A percentile compares a stretch with the other conserved stretches of the same genome.
Evolutionary conservation across 2,329 filamentous ascomycete genomes (phyloP).

Genomic region (Xylaria sp.): DNA sequence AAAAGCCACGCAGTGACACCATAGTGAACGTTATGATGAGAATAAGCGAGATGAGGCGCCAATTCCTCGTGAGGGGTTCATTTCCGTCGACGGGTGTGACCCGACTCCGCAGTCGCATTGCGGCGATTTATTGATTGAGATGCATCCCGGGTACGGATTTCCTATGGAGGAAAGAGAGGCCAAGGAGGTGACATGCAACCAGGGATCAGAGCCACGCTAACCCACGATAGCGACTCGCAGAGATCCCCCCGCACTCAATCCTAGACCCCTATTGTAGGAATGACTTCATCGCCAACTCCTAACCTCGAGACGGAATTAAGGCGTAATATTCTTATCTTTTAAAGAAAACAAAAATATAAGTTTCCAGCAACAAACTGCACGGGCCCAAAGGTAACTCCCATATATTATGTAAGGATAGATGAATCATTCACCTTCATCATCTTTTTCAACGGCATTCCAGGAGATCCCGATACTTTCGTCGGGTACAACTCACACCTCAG

Average conservation of each 20-base stretch:
- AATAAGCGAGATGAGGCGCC: slow-evolving; percentile 30
- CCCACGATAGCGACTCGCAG: slow-evolving; percentile 16
- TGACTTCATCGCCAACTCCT: neutral
- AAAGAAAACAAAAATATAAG: too few species aligned
- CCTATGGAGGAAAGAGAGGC: neutral
- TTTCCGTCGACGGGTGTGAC: slow-evolving; percentile 6
- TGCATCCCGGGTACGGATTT: slow-evolving; percentile 6
- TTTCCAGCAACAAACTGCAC: too few species aligned
- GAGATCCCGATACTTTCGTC: too few species aligned
- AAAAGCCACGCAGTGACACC: slow-evolving; percentile 31
- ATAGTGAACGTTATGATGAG: slow-evolving; percentile 34
- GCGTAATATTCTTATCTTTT: too few species aligned
- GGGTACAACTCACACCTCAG: too few species aligned
- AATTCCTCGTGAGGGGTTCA: slow-evolving; percentile 28
- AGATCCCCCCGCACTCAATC: slow-evolving; percentile 15
- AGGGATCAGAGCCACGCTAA: slow-evolving; percentile 21
- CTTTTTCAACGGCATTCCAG: too few species aligned
- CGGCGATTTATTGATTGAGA: slow-evolving; percentile 26
- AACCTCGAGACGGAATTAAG: neutral
- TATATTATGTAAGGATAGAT: too few species aligned
- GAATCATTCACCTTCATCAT: too few species aligned
- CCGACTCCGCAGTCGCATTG: slow-evolving; percentile 33
- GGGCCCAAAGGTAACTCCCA: too few species aligned
- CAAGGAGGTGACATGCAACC: neutral
- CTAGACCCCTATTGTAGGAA: neutral